phyloP scores from a whole-genome alignment of 2,329 filamentous ascomycete genomes.

The Fusarium keratoplasticum region DNA sequence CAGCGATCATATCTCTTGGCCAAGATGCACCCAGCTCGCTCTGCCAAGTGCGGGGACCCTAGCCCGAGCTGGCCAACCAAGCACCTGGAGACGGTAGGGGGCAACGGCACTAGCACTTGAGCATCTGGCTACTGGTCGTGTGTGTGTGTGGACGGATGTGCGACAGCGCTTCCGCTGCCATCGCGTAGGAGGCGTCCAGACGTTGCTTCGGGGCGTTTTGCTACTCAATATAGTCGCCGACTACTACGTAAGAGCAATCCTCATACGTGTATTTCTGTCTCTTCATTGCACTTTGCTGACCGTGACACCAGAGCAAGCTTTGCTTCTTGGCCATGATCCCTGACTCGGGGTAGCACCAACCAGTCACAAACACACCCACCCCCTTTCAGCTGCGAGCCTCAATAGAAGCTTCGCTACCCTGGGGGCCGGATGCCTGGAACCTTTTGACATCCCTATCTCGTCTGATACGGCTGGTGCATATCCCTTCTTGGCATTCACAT shows the following conservation, averaged over 20 bases:
- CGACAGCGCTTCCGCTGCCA: conserved; percentile 3
- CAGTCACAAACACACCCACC: not conserved
- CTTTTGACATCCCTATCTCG: conserved; percentile 5
- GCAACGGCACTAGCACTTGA: not conserved
- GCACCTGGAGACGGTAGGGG: not conserved
- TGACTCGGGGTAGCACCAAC: not conserved
- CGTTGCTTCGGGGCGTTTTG: not conserved
- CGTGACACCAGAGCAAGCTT: not conserved
- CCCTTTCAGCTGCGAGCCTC: not conserved
- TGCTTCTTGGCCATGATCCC: not conserved
- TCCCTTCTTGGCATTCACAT: conserved; percentile 32
- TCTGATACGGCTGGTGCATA: conserved; percentile 20
- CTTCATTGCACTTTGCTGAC: not conserved
- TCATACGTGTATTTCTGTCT: not conserved
- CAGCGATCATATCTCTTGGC: conserved; percentile 7
- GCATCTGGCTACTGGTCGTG: not conserved
- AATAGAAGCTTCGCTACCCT: conserved; percentile 6
- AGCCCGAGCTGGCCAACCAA: not conserved
- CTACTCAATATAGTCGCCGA: not conserved
- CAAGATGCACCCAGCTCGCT: conserved; percentile 1
- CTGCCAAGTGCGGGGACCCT: conserved; percentile 35
- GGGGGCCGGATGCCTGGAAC: not conserved
- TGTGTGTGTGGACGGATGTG: not conserved
- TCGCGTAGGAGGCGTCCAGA: not conserved
- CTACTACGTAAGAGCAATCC: not conserved